A percentile compares a stretch with the other conserved stretches of the same genome.
These are phyloP conservation scores for Beauveria caledonica DNA, from an alignment of 2,329 filamentous ascomycete genomes.

Conservation along the genomic window DNA sequence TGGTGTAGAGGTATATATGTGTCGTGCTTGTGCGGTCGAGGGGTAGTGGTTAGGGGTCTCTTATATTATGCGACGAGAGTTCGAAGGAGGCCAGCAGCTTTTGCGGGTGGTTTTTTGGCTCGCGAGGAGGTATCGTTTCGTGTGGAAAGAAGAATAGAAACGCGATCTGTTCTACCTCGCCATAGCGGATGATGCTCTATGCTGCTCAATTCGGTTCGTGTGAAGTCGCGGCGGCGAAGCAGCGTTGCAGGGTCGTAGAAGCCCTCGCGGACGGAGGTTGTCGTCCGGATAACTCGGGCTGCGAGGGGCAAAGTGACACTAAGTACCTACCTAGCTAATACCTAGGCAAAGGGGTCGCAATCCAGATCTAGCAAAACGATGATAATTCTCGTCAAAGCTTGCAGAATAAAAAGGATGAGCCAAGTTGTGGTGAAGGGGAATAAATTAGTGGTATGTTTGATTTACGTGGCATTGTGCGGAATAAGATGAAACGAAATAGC, in stretches of 20 bases:
- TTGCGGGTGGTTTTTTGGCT: neutral
- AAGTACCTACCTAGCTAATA: too few species aligned
- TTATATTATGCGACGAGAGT: neutral
- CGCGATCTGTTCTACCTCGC: neutral
- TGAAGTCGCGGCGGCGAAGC: neutral
- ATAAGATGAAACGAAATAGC: neutral
- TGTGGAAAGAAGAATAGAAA: neutral
- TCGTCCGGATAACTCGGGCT: neutral
- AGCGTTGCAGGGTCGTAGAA: neutral
- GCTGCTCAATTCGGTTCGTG: neutral
- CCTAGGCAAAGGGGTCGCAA: too few species aligned
- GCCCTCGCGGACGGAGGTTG: too few species aligned
- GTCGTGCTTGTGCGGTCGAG: neutral
- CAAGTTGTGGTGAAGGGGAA: too few species aligned
- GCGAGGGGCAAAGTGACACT: too few species aligned
- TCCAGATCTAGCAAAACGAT: too few species aligned
- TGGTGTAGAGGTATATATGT: constrained; percentile 19
- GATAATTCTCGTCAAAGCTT: too few species aligned
- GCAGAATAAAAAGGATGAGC: too few species aligned
- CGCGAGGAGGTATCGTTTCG: too few species aligned
- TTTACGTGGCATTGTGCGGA: too few species aligned
- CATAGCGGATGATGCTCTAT: neutral
- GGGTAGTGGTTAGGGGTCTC: neutral
- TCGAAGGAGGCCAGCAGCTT: neutral
- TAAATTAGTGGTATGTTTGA: too few species aligned